Percentiles rank a stretch among this genome's conserved stretches.
These are phyloP conservation scores for Bathelium albidoporum DNA, from an alignment of 495 filamentous ascomycete species.

Conservation along the genomic window DNA sequence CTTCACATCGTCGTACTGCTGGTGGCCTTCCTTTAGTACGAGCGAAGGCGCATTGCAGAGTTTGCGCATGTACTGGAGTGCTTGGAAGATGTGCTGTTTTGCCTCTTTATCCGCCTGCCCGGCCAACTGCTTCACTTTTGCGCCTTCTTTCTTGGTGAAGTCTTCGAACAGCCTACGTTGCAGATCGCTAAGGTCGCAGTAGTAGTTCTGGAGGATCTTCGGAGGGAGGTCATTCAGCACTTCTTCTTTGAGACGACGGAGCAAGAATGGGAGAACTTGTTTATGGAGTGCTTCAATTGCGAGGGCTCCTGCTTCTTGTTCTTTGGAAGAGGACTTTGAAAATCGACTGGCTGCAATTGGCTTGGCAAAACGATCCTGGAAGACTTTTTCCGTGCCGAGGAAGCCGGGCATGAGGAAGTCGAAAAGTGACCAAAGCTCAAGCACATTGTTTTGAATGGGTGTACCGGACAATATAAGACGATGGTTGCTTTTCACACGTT, in stretches of 20 bases:
- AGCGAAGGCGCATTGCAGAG: slow-evolving; percentile 94
- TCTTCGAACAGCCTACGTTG: slow-evolving; percentile 94
- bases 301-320: slow-evolving; percentile 92
- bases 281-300: slow-evolving; percentile 97
- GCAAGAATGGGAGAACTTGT: slow-evolving; percentile 91
- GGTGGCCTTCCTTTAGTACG: slow-evolving; percentile 88
- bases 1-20: slow-evolving; percentile 78
- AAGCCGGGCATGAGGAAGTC: slow-evolving; percentile 99
- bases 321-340: slow-evolving; percentile 93
- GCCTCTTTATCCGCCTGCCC: slow-evolving; percentile 71
- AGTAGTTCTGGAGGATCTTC: slow-evolving; percentile 99
- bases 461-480: slow-evolving; percentile 93
- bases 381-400: slow-evolving; percentile 95
- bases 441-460: slow-evolving; percentile 95
- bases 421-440: slow-evolving; percentile 98
- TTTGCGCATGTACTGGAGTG: slow-evolving; percentile 97
- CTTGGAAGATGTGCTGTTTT: slow-evolving; percentile 98
- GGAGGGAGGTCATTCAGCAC: slow-evolving; percentile 92
- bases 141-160: slow-evolving; percentile 86
- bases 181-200: slow-evolving; percentile 93
- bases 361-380: slow-evolving; percentile 93
- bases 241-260: slow-evolving; percentile 94
- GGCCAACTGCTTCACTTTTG: slow-evolving; percentile 67
- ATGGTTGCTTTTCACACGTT: slow-evolving; percentile 78
- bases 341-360: slow-evolving; percentile 91